phyloP scores from a whole-genome alignment of 2,329 filamentous ascomycete genomes.

The Cytospora mali region DNA sequence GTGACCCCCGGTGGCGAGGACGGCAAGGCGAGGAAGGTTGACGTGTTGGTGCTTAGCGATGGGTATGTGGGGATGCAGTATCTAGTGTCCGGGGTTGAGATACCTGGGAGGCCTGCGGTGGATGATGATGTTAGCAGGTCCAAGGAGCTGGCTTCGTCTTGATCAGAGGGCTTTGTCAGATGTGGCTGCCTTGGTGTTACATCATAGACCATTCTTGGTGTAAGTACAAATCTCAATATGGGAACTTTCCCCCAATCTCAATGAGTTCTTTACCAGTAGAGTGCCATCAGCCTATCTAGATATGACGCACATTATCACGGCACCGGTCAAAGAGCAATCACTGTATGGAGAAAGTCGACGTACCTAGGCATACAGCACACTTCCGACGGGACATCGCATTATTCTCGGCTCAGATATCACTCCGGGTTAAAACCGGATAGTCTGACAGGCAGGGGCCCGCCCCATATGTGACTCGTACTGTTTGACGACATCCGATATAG shows the following conservation, averaged over 20 bases:
- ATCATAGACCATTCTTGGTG: background rate
- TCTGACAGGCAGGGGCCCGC: no score
- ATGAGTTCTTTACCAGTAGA: no score
- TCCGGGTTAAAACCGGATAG: no score
- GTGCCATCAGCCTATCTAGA: no score
- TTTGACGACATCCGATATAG: no score
- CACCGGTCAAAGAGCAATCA: no score
- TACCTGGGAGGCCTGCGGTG: conserved; percentile 54
- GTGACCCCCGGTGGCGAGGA: conserved; percentile 33
- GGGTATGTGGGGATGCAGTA: conserved; percentile 77
- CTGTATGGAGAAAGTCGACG: no score
- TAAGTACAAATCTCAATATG: background rate
- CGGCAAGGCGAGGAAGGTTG: conserved; percentile 62
- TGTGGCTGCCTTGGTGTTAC: background rate
- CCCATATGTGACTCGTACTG: no score
- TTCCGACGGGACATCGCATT: no score
- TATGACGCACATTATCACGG: no score
- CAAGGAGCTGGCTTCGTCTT: conserved; percentile 39
- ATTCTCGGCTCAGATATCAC: no score
- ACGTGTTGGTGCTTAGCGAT: conserved; percentile 82
- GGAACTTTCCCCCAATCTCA: background rate
- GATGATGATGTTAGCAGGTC: conserved; percentile 50
- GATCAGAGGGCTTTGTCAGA: background rate
- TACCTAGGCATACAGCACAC: no score
- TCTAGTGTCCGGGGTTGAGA: conserved; percentile 49